Evolutionary conservation across 1,284 basidiomycete genomes (phyloP).

Genomic region (Agroathelia rolfsii): DNA sequence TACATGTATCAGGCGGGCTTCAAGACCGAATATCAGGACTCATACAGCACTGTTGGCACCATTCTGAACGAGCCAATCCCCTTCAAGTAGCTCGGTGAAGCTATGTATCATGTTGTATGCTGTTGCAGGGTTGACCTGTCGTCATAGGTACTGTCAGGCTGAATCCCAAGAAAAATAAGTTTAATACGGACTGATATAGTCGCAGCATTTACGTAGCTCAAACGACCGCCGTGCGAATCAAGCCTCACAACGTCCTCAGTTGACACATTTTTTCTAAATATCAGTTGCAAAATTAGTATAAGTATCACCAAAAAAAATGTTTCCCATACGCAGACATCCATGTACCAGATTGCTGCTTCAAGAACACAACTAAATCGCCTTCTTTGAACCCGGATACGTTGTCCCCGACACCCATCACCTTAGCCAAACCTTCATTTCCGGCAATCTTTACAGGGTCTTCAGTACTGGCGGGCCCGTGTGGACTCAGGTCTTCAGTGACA

Average conservation of each 20-base stretch:
- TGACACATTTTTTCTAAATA: conserved; percentile 43
- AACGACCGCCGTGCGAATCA: conserved; percentile 38
- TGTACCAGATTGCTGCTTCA: conserved; percentile 60
- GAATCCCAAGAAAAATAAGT: conserved; percentile 1
- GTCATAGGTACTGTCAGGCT: conserved; percentile 1
- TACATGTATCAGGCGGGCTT: conserved; percentile 5
- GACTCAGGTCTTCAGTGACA: conserved; percentile 26
- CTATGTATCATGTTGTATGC: conserved; percentile 74
- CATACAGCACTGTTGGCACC: conserved; percentile 77
- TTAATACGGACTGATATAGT: conserved; percentile 51
- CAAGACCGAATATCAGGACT: conserved; percentile 8
- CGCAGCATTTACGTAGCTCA: conserved; percentile 59
- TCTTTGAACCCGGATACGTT: conserved; percentile 38
- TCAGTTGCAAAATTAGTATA: too few species aligned
- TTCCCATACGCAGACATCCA: conserved; percentile 73
- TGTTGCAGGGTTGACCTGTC: conserved; percentile 75
- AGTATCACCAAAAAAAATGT: too few species aligned
- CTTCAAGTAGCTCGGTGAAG: conserved; percentile 50
- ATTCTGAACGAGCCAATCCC: conserved; percentile 76
- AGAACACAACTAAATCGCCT: conserved; percentile 71
- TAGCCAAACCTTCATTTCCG: conserved; percentile 75
- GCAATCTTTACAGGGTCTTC: conserved; percentile 43
- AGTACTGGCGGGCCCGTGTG: conserved; percentile 20
- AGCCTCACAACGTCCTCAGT: conserved; percentile 49
- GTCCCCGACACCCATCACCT: conserved; percentile 50